Base-by-base conservation (phyloP, 331 rosid species). In the Quercus tomentella region DNA sequence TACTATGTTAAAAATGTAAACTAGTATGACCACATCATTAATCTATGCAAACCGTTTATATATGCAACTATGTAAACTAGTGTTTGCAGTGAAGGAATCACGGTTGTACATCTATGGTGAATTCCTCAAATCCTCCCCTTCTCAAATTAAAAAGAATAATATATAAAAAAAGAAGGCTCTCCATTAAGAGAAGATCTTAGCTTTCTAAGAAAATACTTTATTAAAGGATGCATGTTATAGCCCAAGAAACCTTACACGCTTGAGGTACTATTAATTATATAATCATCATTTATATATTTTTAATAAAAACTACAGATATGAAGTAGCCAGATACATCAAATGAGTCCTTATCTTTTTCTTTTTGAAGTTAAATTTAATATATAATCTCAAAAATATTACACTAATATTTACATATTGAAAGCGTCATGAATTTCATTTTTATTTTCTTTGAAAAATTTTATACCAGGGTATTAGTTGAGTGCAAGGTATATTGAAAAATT, bases 391-490 rank as follows among this genome's bases (percentile, higher is more conserved):
- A 76, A 76, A n/a, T 8, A 52, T 56, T 41, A 67, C 37, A 8
- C 31, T n/a, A 56, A 12, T 2, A 73, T 62, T 35, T 20, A 2
- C 14, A 1, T 37, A 33, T 12, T 6, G 49, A 31, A 17, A 20
- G n/a, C 23, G 2, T 35, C 60, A 69, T 63, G 62, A 52, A 63
- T 23, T 56, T 45, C 61, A 76, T 43, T 77, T 52, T 81, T 75
- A 35, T 37, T 57, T 20, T 75, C 57, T 63, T 22, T 18, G 56
- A 63, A 82, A 60, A 66, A 37, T 73, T 82, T 57, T 56, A 56
- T 69, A 54, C 25, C 87, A 92, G 97, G 85, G 88, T 95, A 76
- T 87, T 95, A 56, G 97, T 95, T 20, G 97, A 92, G 79, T 87
- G 81, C 87, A 82, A 91, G 91, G 97, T n/a, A n/a, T n/a, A n/a